phyloP scores from a whole-genome alignment of 2,329 filamentous ascomycete genomes.

The Sclerotinia glacialis region DNA sequence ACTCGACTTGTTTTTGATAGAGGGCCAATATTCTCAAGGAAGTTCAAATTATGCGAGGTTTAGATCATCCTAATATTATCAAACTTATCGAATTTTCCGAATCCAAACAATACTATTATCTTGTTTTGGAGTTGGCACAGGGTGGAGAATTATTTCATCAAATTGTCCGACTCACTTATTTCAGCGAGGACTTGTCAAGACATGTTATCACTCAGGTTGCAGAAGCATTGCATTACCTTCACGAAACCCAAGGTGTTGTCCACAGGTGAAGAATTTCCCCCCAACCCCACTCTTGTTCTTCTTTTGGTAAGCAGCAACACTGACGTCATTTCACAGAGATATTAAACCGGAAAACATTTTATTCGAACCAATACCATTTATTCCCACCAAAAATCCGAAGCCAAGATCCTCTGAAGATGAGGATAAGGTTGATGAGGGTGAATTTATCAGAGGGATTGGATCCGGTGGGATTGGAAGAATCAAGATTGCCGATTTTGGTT shows the following conservation, averaged over 20 bases:
- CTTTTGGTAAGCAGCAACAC: conserved; percentile 25
- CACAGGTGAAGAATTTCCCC: conserved; percentile 69
- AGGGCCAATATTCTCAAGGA: conserved; percentile 97
- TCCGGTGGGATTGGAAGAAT: conserved; percentile 89
- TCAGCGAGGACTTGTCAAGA: conserved; percentile 90
- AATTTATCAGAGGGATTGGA: conserved; percentile 79
- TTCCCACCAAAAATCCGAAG: conserved; percentile 77
- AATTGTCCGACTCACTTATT: conserved; percentile 96
- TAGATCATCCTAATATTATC: conserved; percentile 95
- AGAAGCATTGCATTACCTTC: conserved; percentile 88
- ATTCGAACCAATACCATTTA: conserved; percentile 80
- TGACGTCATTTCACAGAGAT: conserved; percentile 64
- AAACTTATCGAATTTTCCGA: conserved; percentile 92
- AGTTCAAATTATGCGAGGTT: conserved; percentile 95
- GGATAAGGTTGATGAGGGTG: conserved; percentile 95
- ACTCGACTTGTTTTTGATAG: conserved; percentile 47
- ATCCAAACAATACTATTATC: conserved; percentile 94
- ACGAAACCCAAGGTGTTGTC: conserved; percentile 92
- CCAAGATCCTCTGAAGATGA: conserved; percentile 85
- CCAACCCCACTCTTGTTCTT: background rate
- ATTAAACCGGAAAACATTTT: conserved; percentile 98
- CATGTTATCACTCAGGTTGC: conserved; percentile 96
- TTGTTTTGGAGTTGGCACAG: conserved; percentile 89
- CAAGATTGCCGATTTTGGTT: conserved; percentile 96
- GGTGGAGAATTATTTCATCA: conserved; percentile 98